Evolutionary conservation across 2,329 filamentous ascomycete species (phyloP).

Genomic region (Hypoxylon sp.): DNA sequence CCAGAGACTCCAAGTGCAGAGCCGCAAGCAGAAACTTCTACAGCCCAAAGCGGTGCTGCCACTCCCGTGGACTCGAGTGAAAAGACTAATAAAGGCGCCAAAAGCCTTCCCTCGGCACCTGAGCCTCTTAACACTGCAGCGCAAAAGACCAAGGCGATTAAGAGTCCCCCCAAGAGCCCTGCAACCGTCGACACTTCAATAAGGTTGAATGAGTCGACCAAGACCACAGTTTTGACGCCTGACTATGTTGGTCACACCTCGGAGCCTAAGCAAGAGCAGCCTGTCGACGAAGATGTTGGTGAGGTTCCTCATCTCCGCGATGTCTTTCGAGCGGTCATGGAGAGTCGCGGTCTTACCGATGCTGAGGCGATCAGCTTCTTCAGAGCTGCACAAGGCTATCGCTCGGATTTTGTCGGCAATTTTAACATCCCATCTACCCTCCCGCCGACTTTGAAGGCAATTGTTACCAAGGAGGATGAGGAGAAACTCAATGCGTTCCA

Average conservation of each 20-base stretch:
- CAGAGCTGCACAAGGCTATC: conserved; percentile 55
- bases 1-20: conserved; percentile 54
- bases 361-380: conserved; percentile 59
- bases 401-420: conserved; percentile 53
- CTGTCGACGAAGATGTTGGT: conserved; percentile 53
- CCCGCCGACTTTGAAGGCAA: conserved; percentile 60
- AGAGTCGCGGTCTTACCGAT: conserved; percentile 54
- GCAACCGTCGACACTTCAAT: conserved; percentile 53
- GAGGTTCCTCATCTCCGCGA: conserved; percentile 54
- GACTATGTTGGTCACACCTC: conserved; percentile 52
- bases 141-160: conserved; percentile 46
- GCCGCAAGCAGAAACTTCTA: conserved; percentile 51
- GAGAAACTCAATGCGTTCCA: conserved; percentile 68
- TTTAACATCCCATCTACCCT: conserved; percentile 51
- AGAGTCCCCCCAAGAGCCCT: conserved; percentile 51
- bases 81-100: conserved; percentile 44
- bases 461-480: conserved; percentile 69
- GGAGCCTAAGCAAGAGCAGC: conserved; percentile 51
- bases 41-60: conserved; percentile 46
- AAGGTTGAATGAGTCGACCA: conserved; percentile 55
- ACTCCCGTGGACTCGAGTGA: conserved; percentile 45
- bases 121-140: conserved; percentile 48
- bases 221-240: conserved; percentile 55
- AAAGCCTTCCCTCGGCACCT: conserved; percentile 25
- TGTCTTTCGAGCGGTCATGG: conserved; percentile 58